A percentile compares a stretch with the other conserved stretches of the same genome.
Evolutionary conservation across 192 early-diverging fungal species (phyloP).

Genomic region (Rhizoclosmatium globosum): DNA sequence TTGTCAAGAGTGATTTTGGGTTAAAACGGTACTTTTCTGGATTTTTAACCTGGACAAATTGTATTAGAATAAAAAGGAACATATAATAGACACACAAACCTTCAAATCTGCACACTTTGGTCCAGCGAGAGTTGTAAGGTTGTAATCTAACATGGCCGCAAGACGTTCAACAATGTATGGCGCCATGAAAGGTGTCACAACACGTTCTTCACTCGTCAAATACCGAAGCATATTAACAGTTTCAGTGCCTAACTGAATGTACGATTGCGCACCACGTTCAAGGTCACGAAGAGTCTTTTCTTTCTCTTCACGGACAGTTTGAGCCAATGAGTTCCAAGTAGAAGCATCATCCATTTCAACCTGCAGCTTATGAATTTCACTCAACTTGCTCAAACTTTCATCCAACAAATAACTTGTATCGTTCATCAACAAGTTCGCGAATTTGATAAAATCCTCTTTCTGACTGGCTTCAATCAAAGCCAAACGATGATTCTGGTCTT

Average conservation of each 20-base stretch:
- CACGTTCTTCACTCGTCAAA: constrained; percentile 72
- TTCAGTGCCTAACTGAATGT: constrained; percentile 88
- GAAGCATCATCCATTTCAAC: constrained; percentile 73
- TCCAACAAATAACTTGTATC: constrained; percentile 95
- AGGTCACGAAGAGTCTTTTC: constrained; percentile 62
- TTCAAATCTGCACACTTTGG: constrained; percentile 90
- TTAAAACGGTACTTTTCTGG: constrained; percentile 90
- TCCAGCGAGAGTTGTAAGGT: constrained; percentile 87
- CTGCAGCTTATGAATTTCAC: constrained; percentile 84
- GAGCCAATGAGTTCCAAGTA: constrained; percentile 57
- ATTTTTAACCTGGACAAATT: constrained; percentile 70
- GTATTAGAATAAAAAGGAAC: constrained; percentile 12
- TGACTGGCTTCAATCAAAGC: constrained; percentile 71
- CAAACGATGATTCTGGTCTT: constrained; percentile 72
- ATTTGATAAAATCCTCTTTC: constrained; percentile 84
- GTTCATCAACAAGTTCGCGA: constrained; percentile 91
- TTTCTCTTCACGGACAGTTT: constrained; percentile 68
- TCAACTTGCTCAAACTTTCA: constrained; percentile 87
- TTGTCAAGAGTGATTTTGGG: constrained; percentile 81
- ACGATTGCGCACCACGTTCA: constrained; percentile 88
- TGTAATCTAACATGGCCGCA: constrained; percentile 98
- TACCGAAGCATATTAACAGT: constrained; percentile 93
- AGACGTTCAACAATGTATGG: constrained; percentile 90
- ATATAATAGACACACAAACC: constrained; percentile 55
- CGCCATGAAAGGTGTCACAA: constrained; percentile 86